Evolutionary conservation across 2,329 filamentous ascomycete species (phyloP).

Genomic region (Diaporthe vexans): DNA sequence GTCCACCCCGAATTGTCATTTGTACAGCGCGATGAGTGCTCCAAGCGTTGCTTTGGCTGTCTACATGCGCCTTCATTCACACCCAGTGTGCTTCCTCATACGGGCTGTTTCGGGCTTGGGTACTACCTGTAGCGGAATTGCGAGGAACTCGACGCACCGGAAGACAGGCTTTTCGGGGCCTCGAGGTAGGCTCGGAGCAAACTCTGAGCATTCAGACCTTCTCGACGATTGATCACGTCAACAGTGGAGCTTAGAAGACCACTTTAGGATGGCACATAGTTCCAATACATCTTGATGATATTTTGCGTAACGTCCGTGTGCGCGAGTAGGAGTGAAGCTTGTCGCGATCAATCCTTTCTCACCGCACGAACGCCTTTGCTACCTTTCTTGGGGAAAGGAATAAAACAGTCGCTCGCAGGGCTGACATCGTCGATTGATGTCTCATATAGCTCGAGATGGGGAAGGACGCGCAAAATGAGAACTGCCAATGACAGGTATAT

Average conservation of each 20-base stretch:
- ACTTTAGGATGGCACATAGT: no score
- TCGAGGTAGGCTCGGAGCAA: no score
- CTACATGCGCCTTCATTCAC: background rate
- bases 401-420: conserved; percentile 40
- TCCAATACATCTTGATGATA: no score
- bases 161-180: no score
- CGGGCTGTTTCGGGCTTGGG: no score
- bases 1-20: no score
- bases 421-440: conserved; percentile 26
- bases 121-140: no score
- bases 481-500: background rate
- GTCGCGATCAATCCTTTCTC: background rate
- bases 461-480: background rate
- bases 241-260: no score
- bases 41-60: background rate
- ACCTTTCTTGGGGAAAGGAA: conserved; percentile 43
- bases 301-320: background rate
- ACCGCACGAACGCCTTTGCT: conserved; percentile 14
- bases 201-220: no score
- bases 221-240: no score
- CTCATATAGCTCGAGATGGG: conserved; percentile 10
- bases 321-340: background rate
- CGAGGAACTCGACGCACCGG: no score
- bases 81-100: no score
- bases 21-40: background rate